Evolutionary conservation across 192 early-diverging fungal species (phyloP).

Genomic region (Coemansia sp.): DNA sequence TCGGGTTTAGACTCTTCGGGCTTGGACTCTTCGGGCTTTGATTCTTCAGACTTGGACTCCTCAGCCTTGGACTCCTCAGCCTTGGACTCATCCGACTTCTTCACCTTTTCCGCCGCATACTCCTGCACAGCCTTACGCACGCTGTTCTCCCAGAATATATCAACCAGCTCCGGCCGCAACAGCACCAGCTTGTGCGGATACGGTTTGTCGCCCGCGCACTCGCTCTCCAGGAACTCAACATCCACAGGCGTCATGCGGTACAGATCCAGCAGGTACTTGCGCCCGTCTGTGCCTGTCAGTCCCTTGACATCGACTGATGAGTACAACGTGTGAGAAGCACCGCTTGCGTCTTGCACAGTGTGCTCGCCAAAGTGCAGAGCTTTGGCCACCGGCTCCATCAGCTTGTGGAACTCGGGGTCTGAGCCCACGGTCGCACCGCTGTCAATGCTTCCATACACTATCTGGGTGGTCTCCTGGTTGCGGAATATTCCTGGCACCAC

Average conservation of each 20-base stretch:
- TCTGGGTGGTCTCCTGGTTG: conserved; percentile 68
- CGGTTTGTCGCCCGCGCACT: conserved; percentile 56
- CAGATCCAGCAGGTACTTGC: conserved; percentile 90
- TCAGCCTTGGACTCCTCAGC: background rate
- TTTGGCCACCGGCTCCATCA: conserved; percentile 69
- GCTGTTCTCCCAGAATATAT: conserved; percentile 80
- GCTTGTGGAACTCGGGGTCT: conserved; percentile 73
- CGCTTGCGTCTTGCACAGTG: conserved; percentile 68
- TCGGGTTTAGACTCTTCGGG: conserved; percentile 7
- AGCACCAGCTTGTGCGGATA: conserved; percentile 88
- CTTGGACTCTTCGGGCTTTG: conserved; percentile 7
- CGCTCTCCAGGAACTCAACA: conserved; percentile 80
- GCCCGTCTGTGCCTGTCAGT: conserved; percentile 84
- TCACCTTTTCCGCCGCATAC: conserved; percentile 37
- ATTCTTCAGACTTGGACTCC: conserved; percentile 3
- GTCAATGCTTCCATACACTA: conserved; percentile 92
- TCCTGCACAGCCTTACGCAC: conserved; percentile 61
- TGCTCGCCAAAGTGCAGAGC: conserved; percentile 81
- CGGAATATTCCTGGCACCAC: conserved; percentile 88
- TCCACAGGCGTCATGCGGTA: conserved; percentile 91
- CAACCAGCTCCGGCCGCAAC: conserved; percentile 84
- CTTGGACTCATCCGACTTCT: conserved; percentile 18
- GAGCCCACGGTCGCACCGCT: conserved; percentile 71
- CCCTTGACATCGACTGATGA: conserved; percentile 92
- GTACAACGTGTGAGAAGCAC: conserved; percentile 62